Evolutionary conservation across 352 stramenopile species (phyloP), one percentile per base, ranked within the genome.

Genomic region (Thalassiosira oceanica): DNA sequence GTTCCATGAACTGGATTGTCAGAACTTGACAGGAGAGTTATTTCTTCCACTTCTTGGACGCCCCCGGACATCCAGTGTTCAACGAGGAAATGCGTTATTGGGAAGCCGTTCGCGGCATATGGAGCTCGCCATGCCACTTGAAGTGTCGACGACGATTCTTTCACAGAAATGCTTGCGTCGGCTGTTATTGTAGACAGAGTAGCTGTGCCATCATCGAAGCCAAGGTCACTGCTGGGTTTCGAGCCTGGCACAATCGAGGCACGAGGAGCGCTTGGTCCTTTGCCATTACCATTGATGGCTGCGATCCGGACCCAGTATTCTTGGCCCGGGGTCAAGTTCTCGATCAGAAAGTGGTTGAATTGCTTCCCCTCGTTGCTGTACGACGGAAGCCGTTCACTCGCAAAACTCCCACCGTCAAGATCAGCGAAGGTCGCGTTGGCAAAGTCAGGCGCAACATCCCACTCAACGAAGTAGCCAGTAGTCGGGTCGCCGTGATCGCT

Each of bases 291-390:
- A 74, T 97, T 97, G 28, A 94, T 89, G 3, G 92, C 93, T 3
- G 92, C 86, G 26, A 98, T 90, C 0, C 87, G 71, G 10, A 97
- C 86, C 35, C 90, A 93, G 58, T 97, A 97, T 11, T 85, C 65
- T 21, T 83, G 68, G 0, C 93, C 93, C 1, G 92, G 65, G 10
- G 69, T 80, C 7, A 97, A 78, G 1, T 76, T 78, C 8, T 82
- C 61, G 51, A 96, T 90, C 50, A 94, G 75, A 65, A 92, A 94
- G 51, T 69, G 42, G 31, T 72, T 62, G 39, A 74, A 80, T 24
- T 26, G 26, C 46, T 56, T 62, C 23, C 26, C 58, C 15, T 62
- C 45, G 44, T 43, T 43, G 18, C 52, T 62, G 29, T 65, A 68
- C 6, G 66, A 66, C 24, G 60, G 50, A 26, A 84, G 43, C 33